These are phyloP conservation scores for Geotrichum siamense DNA, from an alignment of 1,139 yeast species.

Conservation along the genomic window DNA sequence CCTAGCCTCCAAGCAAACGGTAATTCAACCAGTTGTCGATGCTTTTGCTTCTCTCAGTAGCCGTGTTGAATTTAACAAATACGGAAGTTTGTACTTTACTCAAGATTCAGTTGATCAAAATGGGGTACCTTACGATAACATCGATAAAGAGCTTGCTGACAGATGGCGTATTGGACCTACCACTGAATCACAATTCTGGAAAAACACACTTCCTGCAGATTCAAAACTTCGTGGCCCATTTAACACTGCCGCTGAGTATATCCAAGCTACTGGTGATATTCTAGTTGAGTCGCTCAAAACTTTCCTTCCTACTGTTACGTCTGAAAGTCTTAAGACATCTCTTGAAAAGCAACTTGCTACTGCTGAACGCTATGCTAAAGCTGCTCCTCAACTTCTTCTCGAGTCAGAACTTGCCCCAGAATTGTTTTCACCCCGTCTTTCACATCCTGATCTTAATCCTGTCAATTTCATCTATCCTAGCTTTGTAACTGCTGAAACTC, in stretches of 20 bases:
- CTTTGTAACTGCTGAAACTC: conserved; percentile 26
- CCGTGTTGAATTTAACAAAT: conserved; percentile 50
- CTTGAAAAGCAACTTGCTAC: conserved; percentile 39
- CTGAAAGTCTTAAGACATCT: conserved; percentile 42
- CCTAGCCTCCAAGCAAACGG: conserved; percentile 37
- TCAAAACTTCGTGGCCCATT: conserved; percentile 62
- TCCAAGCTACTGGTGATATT: conserved; percentile 55
- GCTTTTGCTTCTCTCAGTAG: conserved; percentile 29
- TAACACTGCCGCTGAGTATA: conserved; percentile 49
- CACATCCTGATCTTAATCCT: conserved; percentile 83
- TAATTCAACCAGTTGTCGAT: conserved; percentile 36
- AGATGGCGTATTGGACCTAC: conserved; percentile 94
- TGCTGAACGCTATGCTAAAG: conserved; percentile 49
- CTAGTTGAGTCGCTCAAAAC: conserved; percentile 59
- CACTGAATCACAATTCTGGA: conserved; percentile 70
- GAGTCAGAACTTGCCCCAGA: conserved; percentile 28
- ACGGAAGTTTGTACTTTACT: conserved; percentile 74
- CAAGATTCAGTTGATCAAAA: conserved; percentile 45
- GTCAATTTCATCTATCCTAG: conserved; percentile 60
- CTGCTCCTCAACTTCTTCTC: conserved; percentile 45
- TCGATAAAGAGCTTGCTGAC: conserved; percentile 44
- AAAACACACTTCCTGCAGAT: conserved; percentile 36
- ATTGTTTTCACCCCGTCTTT: conserved; percentile 65
- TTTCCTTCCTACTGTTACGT: conserved; percentile 49
- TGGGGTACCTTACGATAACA: conserved; percentile 59